These are phyloP conservation scores for Fraxinus greggii DNA, from an alignment of 305 asterid species.

Conservation along the genomic window DNA sequence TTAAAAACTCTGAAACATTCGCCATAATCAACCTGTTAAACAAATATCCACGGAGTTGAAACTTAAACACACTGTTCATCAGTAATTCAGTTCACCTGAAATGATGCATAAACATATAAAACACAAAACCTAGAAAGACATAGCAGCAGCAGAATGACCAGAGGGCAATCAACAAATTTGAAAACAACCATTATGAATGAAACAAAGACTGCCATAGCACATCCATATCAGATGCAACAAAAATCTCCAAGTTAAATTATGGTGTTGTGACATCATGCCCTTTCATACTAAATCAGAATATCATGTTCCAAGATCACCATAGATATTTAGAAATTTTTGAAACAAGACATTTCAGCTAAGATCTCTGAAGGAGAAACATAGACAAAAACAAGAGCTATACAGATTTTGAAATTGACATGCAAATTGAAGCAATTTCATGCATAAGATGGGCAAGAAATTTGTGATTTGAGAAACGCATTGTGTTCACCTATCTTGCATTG, in stretches of 20 bases:
- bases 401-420: neutral
- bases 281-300: neutral
- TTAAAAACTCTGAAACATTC: conserved; percentile 99
- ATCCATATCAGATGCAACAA: neutral
- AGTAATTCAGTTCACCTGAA: conserved; percentile 47
- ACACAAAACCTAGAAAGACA: conserved; percentile 1
- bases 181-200: neutral
- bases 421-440: conserved; percentile 5
- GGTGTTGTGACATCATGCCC: neutral
- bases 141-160: neutral
- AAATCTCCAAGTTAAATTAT: neutral
- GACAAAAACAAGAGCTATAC: neutral
- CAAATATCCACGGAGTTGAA: conserved; percentile 94
- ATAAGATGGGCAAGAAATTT: neutral
- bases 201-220: neutral
- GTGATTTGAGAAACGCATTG: neutral
- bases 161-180: neutral
- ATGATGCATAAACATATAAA: conserved; percentile 17
- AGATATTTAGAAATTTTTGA: neutral
- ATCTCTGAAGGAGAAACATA: neutral
- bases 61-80: conserved; percentile 61
- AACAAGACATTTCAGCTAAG: neutral
- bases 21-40: conserved; percentile 99
- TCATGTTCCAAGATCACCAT: neutral
- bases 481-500: conserved; percentile 96